Evolutionary conservation across 257 asterid genomes (phyloP), one percentile per base, ranked within the genome.

Genomic region (Scutellaria galericulata): DNA sequence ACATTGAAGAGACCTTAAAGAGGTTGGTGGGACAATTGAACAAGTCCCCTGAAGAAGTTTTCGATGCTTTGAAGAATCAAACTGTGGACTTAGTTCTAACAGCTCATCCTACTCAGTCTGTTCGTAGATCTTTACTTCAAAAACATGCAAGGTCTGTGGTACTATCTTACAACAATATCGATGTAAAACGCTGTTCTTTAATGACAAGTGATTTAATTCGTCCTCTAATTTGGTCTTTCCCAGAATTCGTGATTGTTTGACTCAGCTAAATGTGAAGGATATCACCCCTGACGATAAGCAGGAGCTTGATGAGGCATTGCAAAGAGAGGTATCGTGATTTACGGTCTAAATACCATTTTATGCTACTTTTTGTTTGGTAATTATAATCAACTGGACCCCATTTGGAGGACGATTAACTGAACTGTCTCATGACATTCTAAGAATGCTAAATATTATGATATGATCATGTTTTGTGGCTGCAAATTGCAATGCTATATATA

Each of bases 41-140:
- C 14, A 94, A 93, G 86, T 66, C 96, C 18, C 97, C 97, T 0
- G 77, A 86, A 79, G 91, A 91, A 83, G 88, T 93, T 68, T 93
- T 90, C 65, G 94, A 91, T 67, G 93, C 97, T 79, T 68, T 93
- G 80, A 90, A 91, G 87, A 93, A 93, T 83, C 97, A 90, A 78
- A 93, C 98, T 0, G 90, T 93, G 0, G 97, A 93, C 81, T 78
- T 93, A 74, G 98, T 93, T 18, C 75, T 93, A 2, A 93, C 97
- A 0, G 96, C 97, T 5, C 97, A 93, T 81, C 98, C 98, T 59
- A 93, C 98, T 70, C 98, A 93, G 68, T 87, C 98, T 68, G 96
- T 90, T 65, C 98, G 98, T 44, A 73, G 98, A 79, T 93, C 98
- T 73, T 82, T 93, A 88, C 97, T 93, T 73, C 98, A 93, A 70